These are phyloP conservation scores for Tetracladium marchalianum DNA, from an alignment of 495 filamentous ascomycete species.

Conservation along the genomic window DNA sequence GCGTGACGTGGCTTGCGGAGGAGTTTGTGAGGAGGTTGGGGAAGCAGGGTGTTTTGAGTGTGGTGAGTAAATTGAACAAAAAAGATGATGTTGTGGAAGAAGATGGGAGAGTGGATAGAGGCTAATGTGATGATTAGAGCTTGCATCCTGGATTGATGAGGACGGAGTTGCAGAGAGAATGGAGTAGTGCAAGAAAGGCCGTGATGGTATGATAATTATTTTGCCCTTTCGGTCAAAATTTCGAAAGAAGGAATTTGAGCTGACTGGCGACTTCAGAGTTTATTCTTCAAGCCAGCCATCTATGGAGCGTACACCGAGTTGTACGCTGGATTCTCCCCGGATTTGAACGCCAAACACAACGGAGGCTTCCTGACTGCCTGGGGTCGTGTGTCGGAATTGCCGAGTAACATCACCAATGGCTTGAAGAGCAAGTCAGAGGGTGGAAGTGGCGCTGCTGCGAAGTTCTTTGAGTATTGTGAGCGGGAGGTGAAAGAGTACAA, in stretches of 20 bases:
- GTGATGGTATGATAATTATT: slow-evolving; percentile 6
- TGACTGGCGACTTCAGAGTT: not conserved
- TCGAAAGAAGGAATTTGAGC: not conserved
- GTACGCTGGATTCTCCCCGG: slow-evolving; percentile 31
- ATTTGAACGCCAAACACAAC: slow-evolving; percentile 19
- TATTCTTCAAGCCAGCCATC: slow-evolving; percentile 12
- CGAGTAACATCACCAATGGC: slow-evolving; percentile 12
- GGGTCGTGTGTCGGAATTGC: slow-evolving; percentile 19
- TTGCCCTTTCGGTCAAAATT: slow-evolving; percentile 1
- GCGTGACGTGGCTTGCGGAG: slow-evolving; percentile 28
- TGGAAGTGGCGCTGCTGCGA: slow-evolving; percentile 18
- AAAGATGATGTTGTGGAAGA: not conserved
- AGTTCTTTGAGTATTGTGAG: slow-evolving; percentile 24
- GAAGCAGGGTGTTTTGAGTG: slow-evolving; percentile 22
- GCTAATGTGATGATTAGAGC: not conserved
- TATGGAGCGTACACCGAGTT: slow-evolving; percentile 37
- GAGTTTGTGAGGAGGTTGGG: slow-evolving; percentile 26
- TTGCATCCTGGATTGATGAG: slow-evolving; percentile 29
- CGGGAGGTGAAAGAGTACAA: slow-evolving; percentile 5
- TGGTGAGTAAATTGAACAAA: slow-evolving; percentile 11
- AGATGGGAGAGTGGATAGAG: too few species aligned
- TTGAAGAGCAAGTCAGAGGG: slow-evolving; percentile 13
- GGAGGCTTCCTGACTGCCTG: slow-evolving; percentile 21
- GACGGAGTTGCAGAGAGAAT: slow-evolving; percentile 24
- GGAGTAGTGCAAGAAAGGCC: not conserved